A percentile compares a stretch with the other conserved stretches of the same genome.
Evolutionary conservation across 345 rosid genomes (phyloP).

Genomic region (Camelina laxa): DNA sequence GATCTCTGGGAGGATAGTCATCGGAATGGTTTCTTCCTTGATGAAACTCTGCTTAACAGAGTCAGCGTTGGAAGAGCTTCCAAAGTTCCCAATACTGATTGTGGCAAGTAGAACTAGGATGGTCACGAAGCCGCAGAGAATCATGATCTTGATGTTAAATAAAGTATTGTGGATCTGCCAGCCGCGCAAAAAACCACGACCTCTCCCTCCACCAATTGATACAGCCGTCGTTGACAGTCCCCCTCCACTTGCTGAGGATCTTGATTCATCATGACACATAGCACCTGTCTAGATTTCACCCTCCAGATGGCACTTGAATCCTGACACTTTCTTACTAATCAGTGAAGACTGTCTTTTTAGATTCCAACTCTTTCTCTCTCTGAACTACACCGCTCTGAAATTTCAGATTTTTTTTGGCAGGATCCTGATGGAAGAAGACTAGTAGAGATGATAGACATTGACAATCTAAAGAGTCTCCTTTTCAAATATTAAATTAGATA

Average conservation of each 20-base stretch:
- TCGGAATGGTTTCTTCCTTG: constrained; percentile 71
- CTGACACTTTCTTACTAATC: constrained; percentile 8
- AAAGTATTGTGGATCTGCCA: constrained; percentile 86
- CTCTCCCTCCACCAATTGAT: constrained; percentile 37
- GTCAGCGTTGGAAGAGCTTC: constrained; percentile 67
- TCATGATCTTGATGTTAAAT: constrained; percentile 85
- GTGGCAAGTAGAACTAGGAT: constrained; percentile 87
- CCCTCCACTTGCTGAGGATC: constrained; percentile 33
- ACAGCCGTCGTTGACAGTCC: background rate
- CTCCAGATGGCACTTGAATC: constrained; percentile 23
- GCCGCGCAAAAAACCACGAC: constrained; percentile 49
- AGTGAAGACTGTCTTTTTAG: background rate
- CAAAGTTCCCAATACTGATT: constrained; percentile 70
- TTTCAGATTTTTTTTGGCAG: constrained; percentile 19
- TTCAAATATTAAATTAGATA: constrained; percentile 10
- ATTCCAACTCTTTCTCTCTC: background rate
- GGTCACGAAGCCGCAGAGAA: constrained; percentile 85
- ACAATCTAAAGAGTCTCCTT: constrained; percentile 1
- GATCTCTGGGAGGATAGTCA: constrained; percentile 62
- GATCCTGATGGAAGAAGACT: constrained; percentile 17
- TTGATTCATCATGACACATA: constrained; percentile 34
- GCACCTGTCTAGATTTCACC: background rate
- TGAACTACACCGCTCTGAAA: constrained; percentile 8
- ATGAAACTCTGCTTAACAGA: constrained; percentile 68
- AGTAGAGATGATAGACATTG: constrained; percentile 17